Evolutionary conservation across 2,329 filamentous ascomycete species (phyloP).

Genomic region (Ophiostoma australiae): DNA sequence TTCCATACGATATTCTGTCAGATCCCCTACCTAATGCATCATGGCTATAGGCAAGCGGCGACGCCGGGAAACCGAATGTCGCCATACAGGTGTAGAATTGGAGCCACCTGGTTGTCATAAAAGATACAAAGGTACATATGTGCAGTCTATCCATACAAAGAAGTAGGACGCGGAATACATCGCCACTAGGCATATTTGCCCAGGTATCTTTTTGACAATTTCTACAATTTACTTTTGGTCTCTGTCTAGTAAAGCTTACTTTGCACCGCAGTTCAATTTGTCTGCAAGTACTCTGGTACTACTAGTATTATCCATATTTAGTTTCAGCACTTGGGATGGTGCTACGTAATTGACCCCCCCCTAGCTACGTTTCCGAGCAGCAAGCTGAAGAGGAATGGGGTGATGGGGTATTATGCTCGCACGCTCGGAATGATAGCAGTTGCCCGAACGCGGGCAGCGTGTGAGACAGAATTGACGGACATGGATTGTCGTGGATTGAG

Average conservation of each 20-base stretch:
- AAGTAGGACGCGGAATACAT: slow-evolving; percentile 5
- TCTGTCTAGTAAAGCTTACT: slow-evolving; percentile 1
- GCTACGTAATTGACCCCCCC: slow-evolving; percentile 12
- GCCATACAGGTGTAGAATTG: not conserved
- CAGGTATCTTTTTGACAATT: not conserved
- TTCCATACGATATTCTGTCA: not conserved
- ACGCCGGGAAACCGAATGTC: slow-evolving; percentile 7
- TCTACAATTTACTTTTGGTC: not conserved
- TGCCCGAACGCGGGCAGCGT: not conserved
- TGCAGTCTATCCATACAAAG: not conserved
- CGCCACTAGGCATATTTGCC: slow-evolving; percentile 1
- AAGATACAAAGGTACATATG: not conserved
- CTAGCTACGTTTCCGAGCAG: not conserved
- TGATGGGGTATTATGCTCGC: not conserved
- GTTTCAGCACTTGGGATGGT: slow-evolving; percentile 3
- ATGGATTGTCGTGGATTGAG: not conserved
- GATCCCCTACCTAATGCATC: not conserved
- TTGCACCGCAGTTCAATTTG: not conserved
- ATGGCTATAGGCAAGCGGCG: not conserved
- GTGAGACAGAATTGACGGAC: not conserved
- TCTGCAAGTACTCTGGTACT: not conserved
- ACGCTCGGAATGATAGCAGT: slow-evolving; percentile 4
- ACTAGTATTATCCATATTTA: not conserved
- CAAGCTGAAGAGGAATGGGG: not conserved
- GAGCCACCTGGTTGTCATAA: not conserved